Percentiles rank a stretch among this genome's conserved stretches.
phyloP scores from a whole-genome alignment of 495 filamentous ascomycete genomes.

The Amphirosellinia nigrospora region DNA sequence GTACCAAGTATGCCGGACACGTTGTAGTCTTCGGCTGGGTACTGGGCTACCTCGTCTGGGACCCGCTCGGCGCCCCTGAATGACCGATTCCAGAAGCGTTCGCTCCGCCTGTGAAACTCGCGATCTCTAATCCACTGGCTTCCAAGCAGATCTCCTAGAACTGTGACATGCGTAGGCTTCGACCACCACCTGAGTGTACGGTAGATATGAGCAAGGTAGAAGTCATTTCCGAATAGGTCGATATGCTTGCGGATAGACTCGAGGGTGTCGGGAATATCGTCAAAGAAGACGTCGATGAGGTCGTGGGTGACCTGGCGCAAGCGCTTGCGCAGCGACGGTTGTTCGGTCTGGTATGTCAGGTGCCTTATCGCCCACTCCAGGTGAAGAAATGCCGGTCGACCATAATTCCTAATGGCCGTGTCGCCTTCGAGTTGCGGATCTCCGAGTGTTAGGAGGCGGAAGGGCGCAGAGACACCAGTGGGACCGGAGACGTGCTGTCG shows the following conservation, averaged over 20 bases:
- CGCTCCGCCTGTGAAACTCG: slow-evolving; percentile 76
- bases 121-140: slow-evolving; percentile 91
- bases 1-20: slow-evolving; percentile 57
- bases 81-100: slow-evolving; percentile 82
- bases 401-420: slow-evolving; percentile 71
- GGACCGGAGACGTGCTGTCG: slow-evolving; percentile 33
- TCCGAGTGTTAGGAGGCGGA: slow-evolving; percentile 86
- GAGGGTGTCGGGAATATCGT: slow-evolving; percentile 69
- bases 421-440: slow-evolving; percentile 97
- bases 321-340: slow-evolving; percentile 51
- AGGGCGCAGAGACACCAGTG: slow-evolving; percentile 64
- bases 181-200: slow-evolving; percentile 82
- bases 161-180: slow-evolving; percentile 82
- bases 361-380: slow-evolving; percentile 58
- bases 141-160: slow-evolving; percentile 91
- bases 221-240: slow-evolving; percentile 92
- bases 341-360: slow-evolving; percentile 50
- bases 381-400: slow-evolving; percentile 66
- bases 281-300: slow-evolving; percentile 58
- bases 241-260: slow-evolving; percentile 74
- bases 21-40: slow-evolving; percentile 55
- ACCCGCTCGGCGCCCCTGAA: slow-evolving; percentile 73
- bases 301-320: slow-evolving; percentile 56
- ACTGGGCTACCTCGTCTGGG: slow-evolving; percentile 61
- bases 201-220: slow-evolving; percentile 92